Evolutionary conservation across 2,329 filamentous ascomycete genomes (phyloP).

Genomic region (Fragosphaeria purpurea): DNA sequence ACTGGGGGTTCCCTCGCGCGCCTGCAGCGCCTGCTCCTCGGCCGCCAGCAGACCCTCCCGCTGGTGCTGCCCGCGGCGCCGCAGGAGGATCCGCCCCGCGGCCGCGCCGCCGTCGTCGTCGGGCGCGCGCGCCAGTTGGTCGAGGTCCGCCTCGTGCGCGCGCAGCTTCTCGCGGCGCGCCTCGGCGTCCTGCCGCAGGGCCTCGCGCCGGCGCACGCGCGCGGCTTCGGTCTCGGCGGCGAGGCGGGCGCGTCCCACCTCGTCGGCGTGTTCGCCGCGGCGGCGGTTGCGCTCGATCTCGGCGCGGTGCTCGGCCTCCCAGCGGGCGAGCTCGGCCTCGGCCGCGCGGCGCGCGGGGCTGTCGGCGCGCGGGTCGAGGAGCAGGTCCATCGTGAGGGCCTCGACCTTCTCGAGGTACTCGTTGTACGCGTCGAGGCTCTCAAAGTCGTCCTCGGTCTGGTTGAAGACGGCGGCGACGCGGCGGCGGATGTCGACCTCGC

Average conservation of each 20-base stretch:
- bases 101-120: conserved; percentile 25
- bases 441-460: conserved; percentile 82
- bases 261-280: conserved; percentile 41
- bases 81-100: conserved; percentile 55
- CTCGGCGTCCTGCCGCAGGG: conserved; percentile 58
- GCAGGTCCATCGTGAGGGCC: conserved; percentile 78
- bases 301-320: conserved; percentile 62
- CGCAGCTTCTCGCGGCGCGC: conserved; percentile 55
- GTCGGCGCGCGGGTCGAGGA: conserved; percentile 44
- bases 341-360: conserved; percentile 37
- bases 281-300: conserved; percentile 54
- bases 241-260: conserved; percentile 43
- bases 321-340: conserved; percentile 48
- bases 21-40: conserved; percentile 30
- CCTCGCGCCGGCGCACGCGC: conserved; percentile 51
- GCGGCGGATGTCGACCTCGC: conserved; percentile 84
- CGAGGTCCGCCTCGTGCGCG: conserved; percentile 58
- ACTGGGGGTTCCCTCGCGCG: conserved; percentile 14
- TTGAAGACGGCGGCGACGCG: conserved; percentile 77
- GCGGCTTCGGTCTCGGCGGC: conserved; percentile 57
- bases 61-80: conserved; percentile 55
- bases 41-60: conserved; percentile 21
- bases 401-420: conserved; percentile 93
- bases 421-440: conserved; percentile 73
- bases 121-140: conserved; percentile 55